A percentile compares a stretch with the other conserved stretches of the same genome.
Conservation (phyloP, 257 asterid genomes). For the Scutellaria baicalensis region DNA sequence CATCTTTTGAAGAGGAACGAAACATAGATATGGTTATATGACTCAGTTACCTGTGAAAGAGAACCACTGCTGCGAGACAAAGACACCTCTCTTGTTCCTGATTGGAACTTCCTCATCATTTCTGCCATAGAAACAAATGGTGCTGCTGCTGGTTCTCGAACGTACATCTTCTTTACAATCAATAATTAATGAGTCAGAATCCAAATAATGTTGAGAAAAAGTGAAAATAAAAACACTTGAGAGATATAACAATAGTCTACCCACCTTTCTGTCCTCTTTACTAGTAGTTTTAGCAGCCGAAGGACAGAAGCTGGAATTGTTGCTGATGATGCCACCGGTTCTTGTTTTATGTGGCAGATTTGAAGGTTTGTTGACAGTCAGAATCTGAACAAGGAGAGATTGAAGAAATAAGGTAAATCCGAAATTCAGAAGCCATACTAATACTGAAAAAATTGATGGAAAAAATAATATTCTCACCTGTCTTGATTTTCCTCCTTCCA, state of each 20-base stretch:
- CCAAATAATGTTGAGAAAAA: not conserved
- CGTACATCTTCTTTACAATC: conserved; percentile 51
- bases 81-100: conserved; percentile 67
- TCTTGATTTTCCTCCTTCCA: conserved; percentile 76
- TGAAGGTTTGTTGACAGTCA: conserved; percentile 49
- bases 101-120: conserved; percentile 81
- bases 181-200: conserved; percentile 6
- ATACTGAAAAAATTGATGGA: not conserved
- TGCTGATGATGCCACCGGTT: conserved; percentile 35
- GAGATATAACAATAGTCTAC: conserved; percentile 17
- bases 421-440: not conserved
- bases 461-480: conserved; percentile 38
- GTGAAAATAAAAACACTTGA: not conserved
- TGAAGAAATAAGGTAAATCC: too few relatives aligned
- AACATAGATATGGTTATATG: not conserved
- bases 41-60: conserved; percentile 49
- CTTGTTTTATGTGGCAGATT: conserved; percentile 76
- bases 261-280: conserved; percentile 77
- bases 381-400: conserved; percentile 47
- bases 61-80: conserved; percentile 30
- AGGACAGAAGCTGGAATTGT: conserved; percentile 33
- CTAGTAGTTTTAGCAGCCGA: conserved; percentile 45
- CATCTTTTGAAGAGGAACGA: not conserved
- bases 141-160: conserved; percentile 61
- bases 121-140: conserved; percentile 87